Evolutionary conservation across 768 basidiomycete species (phyloP).

Genomic region (Udeniomyces megalosporus): DNA sequence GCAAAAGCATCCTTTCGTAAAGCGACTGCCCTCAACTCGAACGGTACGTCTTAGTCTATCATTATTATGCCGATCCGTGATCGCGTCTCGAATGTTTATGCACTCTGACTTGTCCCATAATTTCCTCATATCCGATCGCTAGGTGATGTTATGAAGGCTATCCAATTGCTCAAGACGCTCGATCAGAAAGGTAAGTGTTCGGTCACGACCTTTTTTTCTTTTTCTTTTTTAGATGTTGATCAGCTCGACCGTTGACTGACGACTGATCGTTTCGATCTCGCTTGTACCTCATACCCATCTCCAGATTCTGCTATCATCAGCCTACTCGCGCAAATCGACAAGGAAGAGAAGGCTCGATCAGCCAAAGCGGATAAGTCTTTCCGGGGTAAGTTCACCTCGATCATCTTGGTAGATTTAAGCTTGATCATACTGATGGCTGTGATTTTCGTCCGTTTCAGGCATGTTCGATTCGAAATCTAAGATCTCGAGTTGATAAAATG

Average conservation of each 20-base stretch:
- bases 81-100: neutral
- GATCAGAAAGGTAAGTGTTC: constrained; percentile 1
- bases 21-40: constrained; percentile 11
- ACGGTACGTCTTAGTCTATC: no score
- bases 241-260: neutral
- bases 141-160: no score
- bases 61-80: neutral
- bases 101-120: neutral
- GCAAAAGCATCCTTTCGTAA: constrained; percentile 10
- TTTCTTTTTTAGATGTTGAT: neutral
- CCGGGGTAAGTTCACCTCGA: neutral
- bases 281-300: no score
- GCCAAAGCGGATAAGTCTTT: neutral
- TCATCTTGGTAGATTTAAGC: neutral
- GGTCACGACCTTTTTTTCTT: neutral
- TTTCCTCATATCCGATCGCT: no score
- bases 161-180: neutral
- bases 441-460: neutral
- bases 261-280: neutral
- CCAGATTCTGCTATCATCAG: constrained; percentile 5
- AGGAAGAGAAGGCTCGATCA: neutral
- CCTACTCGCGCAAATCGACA: constrained; percentile 2
- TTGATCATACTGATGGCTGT: neutral
- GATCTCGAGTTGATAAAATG: no score
- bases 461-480: neutral